Conservation (phyloP, 352 stramenopile species). For the Globisporangium irregulare region DNA sequence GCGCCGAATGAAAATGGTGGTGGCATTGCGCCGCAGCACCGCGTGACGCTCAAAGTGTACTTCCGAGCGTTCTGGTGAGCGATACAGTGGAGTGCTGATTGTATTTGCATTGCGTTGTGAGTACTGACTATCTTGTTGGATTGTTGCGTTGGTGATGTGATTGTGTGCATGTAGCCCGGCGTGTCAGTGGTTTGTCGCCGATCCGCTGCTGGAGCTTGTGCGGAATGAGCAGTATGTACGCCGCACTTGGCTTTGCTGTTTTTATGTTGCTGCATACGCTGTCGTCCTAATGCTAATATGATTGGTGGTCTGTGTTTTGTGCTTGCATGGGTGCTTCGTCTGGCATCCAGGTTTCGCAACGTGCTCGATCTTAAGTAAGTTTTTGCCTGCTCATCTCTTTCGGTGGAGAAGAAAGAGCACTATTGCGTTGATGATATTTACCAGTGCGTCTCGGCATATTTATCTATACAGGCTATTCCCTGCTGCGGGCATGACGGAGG, state of each 20-base stretch:
- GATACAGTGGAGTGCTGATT: background rate
- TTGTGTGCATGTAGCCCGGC: conserved; percentile 38
- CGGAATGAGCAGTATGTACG: conserved; percentile 48
- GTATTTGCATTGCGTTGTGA: background rate
- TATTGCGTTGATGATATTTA: background rate
- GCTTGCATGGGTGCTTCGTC: background rate
- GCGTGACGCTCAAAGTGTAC: conserved; percentile 61
- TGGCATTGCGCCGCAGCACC: conserved; percentile 32
- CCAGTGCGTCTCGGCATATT: background rate
- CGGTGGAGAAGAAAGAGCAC: background rate
- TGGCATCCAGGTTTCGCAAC: conserved; percentile 55
- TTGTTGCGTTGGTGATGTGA: background rate
- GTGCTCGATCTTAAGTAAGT: conserved; percentile 65
- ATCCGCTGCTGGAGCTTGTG: conserved; percentile 70
- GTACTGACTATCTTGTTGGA: background rate
- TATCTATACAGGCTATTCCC: conserved; percentile 48
- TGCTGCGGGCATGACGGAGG: conserved; percentile 65
- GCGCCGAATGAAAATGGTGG: conserved; percentile 1
- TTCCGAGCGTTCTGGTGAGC: conserved; percentile 74
- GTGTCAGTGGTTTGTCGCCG: conserved; percentile 79
- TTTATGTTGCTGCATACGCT: background rate
- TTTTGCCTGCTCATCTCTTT: conserved; percentile 10
- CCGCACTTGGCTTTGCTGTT: background rate
- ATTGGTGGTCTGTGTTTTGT: background rate
- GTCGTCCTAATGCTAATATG: background rate